Evolutionary conservation across 164 flowering plant species (phyloP), one percentile per base, ranked within the genome.

Genomic region (Liquidambar formosana): DNA sequence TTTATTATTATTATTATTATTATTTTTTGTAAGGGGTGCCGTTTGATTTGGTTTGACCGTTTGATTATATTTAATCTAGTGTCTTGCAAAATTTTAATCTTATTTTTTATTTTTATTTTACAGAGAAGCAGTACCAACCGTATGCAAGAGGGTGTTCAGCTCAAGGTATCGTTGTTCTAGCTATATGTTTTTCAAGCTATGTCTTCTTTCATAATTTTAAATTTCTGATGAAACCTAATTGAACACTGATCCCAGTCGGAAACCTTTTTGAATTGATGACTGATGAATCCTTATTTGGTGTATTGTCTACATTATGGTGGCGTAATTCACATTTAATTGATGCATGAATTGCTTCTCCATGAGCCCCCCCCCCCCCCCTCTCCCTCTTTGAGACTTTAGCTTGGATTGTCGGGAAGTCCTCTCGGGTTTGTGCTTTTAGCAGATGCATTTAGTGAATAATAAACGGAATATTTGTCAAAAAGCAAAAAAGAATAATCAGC

Each of bases 71-170:
- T 33, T 33, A 33, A 33, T 33, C 41, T 33, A 21, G 9, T 54
- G 57, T 10, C 21, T 54, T 54, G 57, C 10, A 21, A 54, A 54
- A 54, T 21, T 21, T 9, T 54, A 54, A 27, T n/a, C 57, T 19
- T 57, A 49, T 65, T 53, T 28, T 3, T 49, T 8, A 28, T 63
- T 44, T 69, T 41, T 41, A 16, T 57, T 79, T 59, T 54, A 68
- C 87, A 82, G 89, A 85, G 77, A 80, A 84, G 80, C 80, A 81
- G 67, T 79, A 70, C 64, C 79, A 82, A 43, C 76, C 79, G 28
- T 21, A 28, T 14, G 47, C 53, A 13, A 63, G 66, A 76, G 79
- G 63, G 33, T 45, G 26, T 71, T 62, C 64, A 14, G 70, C 57
- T 65, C 81, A 71, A 77, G 88, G 87, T 81, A 80, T 64, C 19